A percentile compares a stretch with the other conserved stretches of the same genome.
Conservation (phyloP, 257 asterid species). For the Voacanga thouarsii region DNA sequence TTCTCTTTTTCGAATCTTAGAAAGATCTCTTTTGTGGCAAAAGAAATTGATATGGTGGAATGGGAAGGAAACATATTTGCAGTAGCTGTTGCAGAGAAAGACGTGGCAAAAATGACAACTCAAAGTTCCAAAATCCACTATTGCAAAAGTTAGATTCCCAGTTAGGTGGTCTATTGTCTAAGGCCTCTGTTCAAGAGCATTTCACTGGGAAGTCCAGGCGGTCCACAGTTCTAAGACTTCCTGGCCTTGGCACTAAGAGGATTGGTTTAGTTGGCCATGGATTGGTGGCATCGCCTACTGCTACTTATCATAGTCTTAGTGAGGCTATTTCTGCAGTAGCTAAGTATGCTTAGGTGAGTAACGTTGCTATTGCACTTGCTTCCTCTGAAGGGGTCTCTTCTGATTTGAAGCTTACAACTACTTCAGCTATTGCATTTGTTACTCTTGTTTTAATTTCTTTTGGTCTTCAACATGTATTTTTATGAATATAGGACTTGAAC, state of each 20-base stretch:
- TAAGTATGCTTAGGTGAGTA: conserved; percentile 65
- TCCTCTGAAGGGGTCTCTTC: conserved; percentile 55
- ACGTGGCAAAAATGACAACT: conserved; percentile 72
- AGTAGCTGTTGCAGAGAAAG: conserved; percentile 82
- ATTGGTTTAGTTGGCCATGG: conserved; percentile 84
- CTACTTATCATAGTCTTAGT: conserved; percentile 73
- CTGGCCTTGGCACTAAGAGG: conserved; percentile 77
- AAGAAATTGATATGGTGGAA: conserved; percentile 76
- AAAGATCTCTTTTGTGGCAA: conserved; percentile 83
- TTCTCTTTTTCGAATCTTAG: conserved; percentile 15
- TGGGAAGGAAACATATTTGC: conserved; percentile 99
- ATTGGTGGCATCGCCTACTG: conserved; percentile 43
- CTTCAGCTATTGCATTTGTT: conserved; percentile 88
- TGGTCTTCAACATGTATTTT: neutral
- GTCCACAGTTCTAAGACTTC: conserved; percentile 71
- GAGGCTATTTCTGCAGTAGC: conserved; percentile 92
- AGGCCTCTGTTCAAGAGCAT: conserved; percentile 83
- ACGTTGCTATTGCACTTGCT: conserved; percentile 82
- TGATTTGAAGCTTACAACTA: conserved; percentile 58
- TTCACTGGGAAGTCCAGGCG: conserved; percentile 89
- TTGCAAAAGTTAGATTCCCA: conserved; percentile 73
- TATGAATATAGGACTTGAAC: neutral
- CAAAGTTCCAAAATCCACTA: conserved; percentile 62
- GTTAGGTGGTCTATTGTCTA: conserved; percentile 73
- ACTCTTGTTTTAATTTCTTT: conserved; percentile 5